Conservation (phyloP, 805 yeast genomes). For the Yamadazyma philogaea region DNA sequence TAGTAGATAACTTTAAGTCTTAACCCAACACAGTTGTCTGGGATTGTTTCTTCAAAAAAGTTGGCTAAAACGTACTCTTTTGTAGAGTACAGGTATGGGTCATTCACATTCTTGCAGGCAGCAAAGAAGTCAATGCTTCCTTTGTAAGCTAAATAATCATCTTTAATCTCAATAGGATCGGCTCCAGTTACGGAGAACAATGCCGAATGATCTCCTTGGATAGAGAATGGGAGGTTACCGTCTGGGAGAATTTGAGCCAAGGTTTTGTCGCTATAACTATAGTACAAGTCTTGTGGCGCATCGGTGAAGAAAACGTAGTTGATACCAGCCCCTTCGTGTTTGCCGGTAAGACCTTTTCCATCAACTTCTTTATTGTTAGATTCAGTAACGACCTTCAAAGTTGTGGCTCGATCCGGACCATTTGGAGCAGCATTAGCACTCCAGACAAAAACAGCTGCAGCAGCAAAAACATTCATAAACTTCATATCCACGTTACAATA, state of each 20-base stretch:
- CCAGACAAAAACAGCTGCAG: slow-evolving; percentile 11
- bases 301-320: slow-evolving; percentile 31
- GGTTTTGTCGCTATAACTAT: not conserved
- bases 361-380: not conserved
- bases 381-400: slow-evolving; percentile 1
- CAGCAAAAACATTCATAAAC: slow-evolving; percentile 12
- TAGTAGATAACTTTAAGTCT: slow-evolving; percentile 3
- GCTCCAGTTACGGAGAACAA: slow-evolving; percentile 6
- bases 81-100: slow-evolving; percentile 27
- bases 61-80: not conserved
- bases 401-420: not conserved
- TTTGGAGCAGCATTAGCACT: slow-evolving; percentile 7
- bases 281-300: slow-evolving; percentile 11
- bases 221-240: slow-evolving; percentile 4
- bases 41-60: not conserved
- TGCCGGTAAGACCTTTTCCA: slow-evolving; percentile 25
- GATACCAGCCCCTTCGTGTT: slow-evolving; percentile 47
- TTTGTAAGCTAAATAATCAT: slow-evolving; percentile 16
- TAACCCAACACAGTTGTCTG: slow-evolving; percentile 2
- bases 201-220: not conserved
- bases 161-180: slow-evolving; percentile 7
- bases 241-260: not conserved
- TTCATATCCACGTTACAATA: slow-evolving; percentile 7
- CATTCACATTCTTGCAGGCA: slow-evolving; percentile 26
- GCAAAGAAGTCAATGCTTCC: slow-evolving; percentile 20